These are phyloP conservation scores for Colletotrichum sp. DNA, from an alignment of 2,329 filamentous ascomycete species.

Conservation along the genomic window DNA sequence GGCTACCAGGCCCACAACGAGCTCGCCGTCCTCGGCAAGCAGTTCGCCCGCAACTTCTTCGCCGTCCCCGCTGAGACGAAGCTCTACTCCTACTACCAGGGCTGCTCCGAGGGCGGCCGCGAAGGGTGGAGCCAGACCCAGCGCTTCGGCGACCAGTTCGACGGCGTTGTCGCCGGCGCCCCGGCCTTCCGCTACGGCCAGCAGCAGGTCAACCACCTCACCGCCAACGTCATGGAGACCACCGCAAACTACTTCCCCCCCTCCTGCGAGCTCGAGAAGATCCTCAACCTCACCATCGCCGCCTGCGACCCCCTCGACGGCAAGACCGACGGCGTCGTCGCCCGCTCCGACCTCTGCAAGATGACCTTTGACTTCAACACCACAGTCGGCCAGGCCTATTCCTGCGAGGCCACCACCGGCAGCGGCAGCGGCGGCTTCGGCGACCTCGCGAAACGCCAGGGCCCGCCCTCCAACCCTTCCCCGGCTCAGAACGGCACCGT, in stretches of 20 bases:
- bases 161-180: slow-evolving; percentile 48
- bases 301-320: slow-evolving; percentile 62
- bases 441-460: background rate
- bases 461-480: slow-evolving; percentile 27
- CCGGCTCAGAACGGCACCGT: slow-evolving; percentile 24
- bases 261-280: slow-evolving; percentile 36
- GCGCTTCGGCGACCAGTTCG: slow-evolving; percentile 51
- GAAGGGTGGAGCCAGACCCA: slow-evolving; percentile 55
- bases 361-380: slow-evolving; percentile 14
- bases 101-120: slow-evolving; percentile 58
- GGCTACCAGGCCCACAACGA: slow-evolving; percentile 7
- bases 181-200: slow-evolving; percentile 49
- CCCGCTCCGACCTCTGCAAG: slow-evolving; percentile 10
- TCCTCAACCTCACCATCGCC: slow-evolving; percentile 57
- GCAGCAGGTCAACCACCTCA: slow-evolving; percentile 49
- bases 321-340: slow-evolving; percentile 47
- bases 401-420: slow-evolving; percentile 40
- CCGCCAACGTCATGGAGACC: slow-evolving; percentile 40
- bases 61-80: slow-evolving; percentile 28
- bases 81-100: slow-evolving; percentile 55
- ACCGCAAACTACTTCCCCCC: slow-evolving; percentile 25
- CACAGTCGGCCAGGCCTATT: slow-evolving; percentile 18
- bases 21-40: slow-evolving; percentile 41
- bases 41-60: slow-evolving; percentile 53
- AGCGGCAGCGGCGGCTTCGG: slow-evolving; percentile 26